A percentile compares a stretch with the other conserved stretches of the same genome.
Conservation (phyloP, 805 yeast genomes). For the Diddensiella santjacobensis region DNA sequence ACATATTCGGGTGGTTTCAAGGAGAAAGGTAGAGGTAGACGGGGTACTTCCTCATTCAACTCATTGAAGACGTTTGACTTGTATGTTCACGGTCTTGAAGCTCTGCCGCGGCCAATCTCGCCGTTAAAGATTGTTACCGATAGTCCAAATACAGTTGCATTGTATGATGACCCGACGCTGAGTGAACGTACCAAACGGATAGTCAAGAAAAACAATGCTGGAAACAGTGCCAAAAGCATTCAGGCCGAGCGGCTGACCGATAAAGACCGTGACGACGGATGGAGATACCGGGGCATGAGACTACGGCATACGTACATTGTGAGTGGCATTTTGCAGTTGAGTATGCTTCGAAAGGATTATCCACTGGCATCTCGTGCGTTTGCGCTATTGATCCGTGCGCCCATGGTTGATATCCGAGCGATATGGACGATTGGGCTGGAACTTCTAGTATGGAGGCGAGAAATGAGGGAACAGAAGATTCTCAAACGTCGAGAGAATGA, state of each 20-base stretch:
- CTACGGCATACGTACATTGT: slow-evolving; percentile 14
- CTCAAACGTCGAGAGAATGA: neutral
- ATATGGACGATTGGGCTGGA: slow-evolving; percentile 25
- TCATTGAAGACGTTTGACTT: neutral
- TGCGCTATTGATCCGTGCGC: slow-evolving; percentile 18
- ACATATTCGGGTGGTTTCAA: neutral
- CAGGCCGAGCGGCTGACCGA: neutral
- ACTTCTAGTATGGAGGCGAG: slow-evolving; percentile 22
- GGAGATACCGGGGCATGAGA: slow-evolving; percentile 9
- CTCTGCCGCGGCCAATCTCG: slow-evolving; percentile 16
- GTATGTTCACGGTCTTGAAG: slow-evolving; percentile 15
- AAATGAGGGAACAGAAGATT: slow-evolving; percentile 7
- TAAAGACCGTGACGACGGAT: slow-evolving; percentile 6
- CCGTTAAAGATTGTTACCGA: slow-evolving; percentile 16
- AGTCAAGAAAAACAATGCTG: slow-evolving; percentile 9
- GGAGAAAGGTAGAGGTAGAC: neutral
- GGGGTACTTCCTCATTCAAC: neutral
- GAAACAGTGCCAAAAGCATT: slow-evolving; percentile 1
- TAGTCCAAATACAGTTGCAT: slow-evolving; percentile 8
- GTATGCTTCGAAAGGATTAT: slow-evolving; percentile 17
- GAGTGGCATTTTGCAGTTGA: slow-evolving; percentile 15
- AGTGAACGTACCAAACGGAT: slow-evolving; percentile 6
- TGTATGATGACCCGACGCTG: neutral
- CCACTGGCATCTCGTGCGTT: slow-evolving; percentile 19
- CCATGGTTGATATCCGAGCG: slow-evolving; percentile 16